Conservation (phyloP, 768 basidiomycete species). For the Naganishia antarctica region DNA sequence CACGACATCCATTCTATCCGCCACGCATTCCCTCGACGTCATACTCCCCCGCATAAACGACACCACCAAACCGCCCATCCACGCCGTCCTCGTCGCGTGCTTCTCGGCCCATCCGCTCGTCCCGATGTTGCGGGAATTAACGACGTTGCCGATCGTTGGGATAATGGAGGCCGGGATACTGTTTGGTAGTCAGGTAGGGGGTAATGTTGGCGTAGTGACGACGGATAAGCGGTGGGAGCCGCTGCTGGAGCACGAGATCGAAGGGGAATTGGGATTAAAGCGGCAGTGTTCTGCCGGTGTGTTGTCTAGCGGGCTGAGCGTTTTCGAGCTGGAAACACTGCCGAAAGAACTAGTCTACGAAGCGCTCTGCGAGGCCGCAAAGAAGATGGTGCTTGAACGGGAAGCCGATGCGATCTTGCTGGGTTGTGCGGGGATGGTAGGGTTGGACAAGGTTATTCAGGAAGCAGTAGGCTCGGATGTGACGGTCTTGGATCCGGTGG, state of each 20-base stretch:
- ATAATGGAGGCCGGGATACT: slow-evolving; percentile 38
- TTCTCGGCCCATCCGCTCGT: slow-evolving; percentile 37
- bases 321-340: slow-evolving; percentile 36
- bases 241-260: slow-evolving; percentile 35
- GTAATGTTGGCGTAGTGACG: slow-evolving; percentile 34
- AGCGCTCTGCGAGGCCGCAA: slow-evolving; percentile 24
- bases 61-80: slow-evolving; percentile 14
- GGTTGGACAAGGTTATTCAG: slow-evolving; percentile 33
- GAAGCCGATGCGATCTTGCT: slow-evolving; percentile 35
- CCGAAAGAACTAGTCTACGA: slow-evolving; percentile 30
- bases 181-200: slow-evolving; percentile 30
- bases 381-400: slow-evolving; percentile 28
- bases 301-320: slow-evolving; percentile 35
- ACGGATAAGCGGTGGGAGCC: slow-evolving; percentile 41
- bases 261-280: slow-evolving; percentile 28
- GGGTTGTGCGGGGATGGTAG: slow-evolving; percentile 42
- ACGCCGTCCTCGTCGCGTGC: slow-evolving; percentile 34
- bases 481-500: slow-evolving; percentile 37
- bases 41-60: slow-evolving; percentile 18
- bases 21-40: slow-evolving; percentile 30
- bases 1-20: slow-evolving; percentile 32
- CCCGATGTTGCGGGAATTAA: slow-evolving; percentile 33
- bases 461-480: slow-evolving; percentile 30
- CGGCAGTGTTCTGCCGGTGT: slow-evolving; percentile 32
- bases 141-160: slow-evolving; percentile 32